Conservation (phyloP, 495 filamentous ascomycete genomes). For the Xylaria castorea region DNA sequence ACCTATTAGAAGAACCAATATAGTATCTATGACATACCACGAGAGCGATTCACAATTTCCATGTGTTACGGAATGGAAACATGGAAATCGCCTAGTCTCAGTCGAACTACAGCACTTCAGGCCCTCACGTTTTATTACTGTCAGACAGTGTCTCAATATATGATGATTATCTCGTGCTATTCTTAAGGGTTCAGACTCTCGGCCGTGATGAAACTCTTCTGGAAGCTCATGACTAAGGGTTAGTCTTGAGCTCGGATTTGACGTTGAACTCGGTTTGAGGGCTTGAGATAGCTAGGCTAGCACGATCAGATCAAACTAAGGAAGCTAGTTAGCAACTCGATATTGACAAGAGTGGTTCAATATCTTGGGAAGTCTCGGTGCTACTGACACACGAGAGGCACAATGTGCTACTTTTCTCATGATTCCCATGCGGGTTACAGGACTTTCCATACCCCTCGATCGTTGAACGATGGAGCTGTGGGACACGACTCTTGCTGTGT, state of each 20-base stretch:
- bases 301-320: background rate
- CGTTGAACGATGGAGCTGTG: background rate
- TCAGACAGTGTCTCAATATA: conserved; percentile 9
- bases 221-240: background rate
- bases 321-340: background rate
- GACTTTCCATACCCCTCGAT: background rate
- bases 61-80: no score
- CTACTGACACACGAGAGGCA: background rate
- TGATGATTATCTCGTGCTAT: background rate
- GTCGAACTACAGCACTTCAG: no score
- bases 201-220: background rate
- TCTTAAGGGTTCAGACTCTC: background rate
- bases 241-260: background rate
- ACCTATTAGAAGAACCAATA: background rate
- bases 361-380: background rate
- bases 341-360: background rate
- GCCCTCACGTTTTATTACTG: background rate
- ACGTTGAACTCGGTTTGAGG: background rate
- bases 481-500: background rate
- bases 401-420: background rate
- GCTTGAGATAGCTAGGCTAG: background rate
- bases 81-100: no score
- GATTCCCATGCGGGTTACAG: background rate
- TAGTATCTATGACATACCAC: background rate
- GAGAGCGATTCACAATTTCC: background rate